Conservation (phyloP, 73 alveolate species). For the Blepharisma stoltei region DNA sequence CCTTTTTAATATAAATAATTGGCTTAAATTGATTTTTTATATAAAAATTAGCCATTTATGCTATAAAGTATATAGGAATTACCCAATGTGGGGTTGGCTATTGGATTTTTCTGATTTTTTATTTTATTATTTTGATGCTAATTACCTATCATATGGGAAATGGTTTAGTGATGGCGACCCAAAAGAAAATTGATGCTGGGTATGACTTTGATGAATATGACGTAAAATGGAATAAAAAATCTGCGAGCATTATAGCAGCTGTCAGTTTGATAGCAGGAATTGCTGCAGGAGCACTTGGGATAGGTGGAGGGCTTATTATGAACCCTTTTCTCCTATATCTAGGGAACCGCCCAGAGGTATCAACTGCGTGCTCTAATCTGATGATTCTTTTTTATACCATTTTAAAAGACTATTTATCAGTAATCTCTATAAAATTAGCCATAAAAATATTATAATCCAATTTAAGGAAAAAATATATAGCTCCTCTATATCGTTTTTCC, state of each 20-base stretch:
- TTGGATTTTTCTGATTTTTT: neutral
- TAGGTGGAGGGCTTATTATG: slow-evolving; percentile 48
- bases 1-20: too few species aligned
- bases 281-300: slow-evolving; percentile 38
- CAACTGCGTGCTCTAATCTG: slow-evolving; percentile 35
- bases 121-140: neutral
- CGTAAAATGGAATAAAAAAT: neutral
- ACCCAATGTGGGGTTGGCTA: slow-evolving; percentile 1
- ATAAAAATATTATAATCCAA: too few species aligned
- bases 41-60: too few species aligned
- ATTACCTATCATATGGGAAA: neutral
- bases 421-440: too few species aligned
- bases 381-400: slow-evolving; percentile 29
- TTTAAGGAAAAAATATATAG: too few species aligned
- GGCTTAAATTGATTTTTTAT: too few species aligned
- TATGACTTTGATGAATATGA: slow-evolving; percentile 28
- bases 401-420: too few species aligned
- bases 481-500: slow-evolving; percentile 2
- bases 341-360: slow-evolving; percentile 39
- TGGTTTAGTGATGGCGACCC: neutral
- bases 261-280: slow-evolving; percentile 39
- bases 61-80: too few species aligned
- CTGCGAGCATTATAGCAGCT: slow-evolving; percentile 5
- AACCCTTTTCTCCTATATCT: slow-evolving; percentile 35
- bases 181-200: slow-evolving; percentile 6